Evolutionary conservation across 2,329 filamentous ascomycete genomes (phyloP).

Genomic region (Pseudogymnoascus pannorum): DNA sequence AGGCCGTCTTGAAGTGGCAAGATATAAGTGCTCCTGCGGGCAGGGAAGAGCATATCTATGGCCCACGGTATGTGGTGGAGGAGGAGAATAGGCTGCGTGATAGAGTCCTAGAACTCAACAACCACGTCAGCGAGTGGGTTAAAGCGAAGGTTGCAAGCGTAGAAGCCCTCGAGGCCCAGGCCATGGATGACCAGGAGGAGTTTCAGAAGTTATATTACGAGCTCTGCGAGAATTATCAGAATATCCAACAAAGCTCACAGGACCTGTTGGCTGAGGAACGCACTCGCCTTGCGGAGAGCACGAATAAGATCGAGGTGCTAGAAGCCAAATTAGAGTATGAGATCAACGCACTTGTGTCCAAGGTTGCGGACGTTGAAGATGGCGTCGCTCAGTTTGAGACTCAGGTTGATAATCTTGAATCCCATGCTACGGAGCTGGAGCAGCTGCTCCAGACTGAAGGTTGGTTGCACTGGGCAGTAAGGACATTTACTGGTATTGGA

Average conservation of each 20-base stretch:
- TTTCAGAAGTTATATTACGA: conserved; percentile 62
- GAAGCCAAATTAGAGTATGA: conserved; percentile 89
- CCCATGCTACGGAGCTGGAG: conserved; percentile 55
- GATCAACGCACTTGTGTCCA: conserved; percentile 68
- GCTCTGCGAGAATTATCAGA: conserved; percentile 62
- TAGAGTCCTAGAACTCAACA: conserved; percentile 44
- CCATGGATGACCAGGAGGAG: conserved; percentile 56
- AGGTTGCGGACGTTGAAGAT: conserved; percentile 81
- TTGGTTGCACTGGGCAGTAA: conserved; percentile 28
- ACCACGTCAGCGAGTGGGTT: conserved; percentile 54
- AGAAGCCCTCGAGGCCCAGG: conserved; percentile 52
- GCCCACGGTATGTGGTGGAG: conserved; percentile 38
- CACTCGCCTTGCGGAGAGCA: conserved; percentile 57
- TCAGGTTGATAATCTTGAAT: conserved; percentile 66
- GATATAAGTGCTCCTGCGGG: conserved; percentile 40
- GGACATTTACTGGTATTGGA: conserved; percentile 28
- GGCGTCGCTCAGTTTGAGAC: conserved; percentile 72
- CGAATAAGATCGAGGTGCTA: conserved; percentile 73
- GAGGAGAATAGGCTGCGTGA: conserved; percentile 49
- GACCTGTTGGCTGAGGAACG: conserved; percentile 65
- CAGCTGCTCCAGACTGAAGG: conserved; percentile 26
- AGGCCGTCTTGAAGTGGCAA: conserved; percentile 63
- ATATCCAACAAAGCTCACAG: conserved; percentile 58
- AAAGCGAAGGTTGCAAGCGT: conserved; percentile 48
- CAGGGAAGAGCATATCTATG: conserved; percentile 26